Conservation (phyloP, 495 filamentous ascomycete genomes). For the Terfezia claveryi region DNA sequence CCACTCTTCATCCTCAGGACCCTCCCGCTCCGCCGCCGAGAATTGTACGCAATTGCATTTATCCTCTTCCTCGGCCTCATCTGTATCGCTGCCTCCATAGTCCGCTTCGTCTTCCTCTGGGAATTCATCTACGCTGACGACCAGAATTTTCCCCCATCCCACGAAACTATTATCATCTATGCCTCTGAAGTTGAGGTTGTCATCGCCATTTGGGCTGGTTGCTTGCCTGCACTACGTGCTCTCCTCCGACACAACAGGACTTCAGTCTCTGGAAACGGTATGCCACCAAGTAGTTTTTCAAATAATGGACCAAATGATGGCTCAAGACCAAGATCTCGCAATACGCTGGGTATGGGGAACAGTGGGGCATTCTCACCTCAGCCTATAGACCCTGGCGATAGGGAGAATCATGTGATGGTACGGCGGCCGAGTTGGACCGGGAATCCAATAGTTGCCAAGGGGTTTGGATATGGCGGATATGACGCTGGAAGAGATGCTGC, state of each 20-base stretch:
- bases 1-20: conserved; percentile 6
- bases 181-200: background rate
- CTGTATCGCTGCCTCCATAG: conserved; percentile 3
- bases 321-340: too few species aligned
- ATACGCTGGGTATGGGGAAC: too few species aligned
- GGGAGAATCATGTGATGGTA: too few species aligned
- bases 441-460: background rate
- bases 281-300: too few species aligned
- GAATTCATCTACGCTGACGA: conserved; percentile 1
- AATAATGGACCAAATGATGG: too few species aligned
- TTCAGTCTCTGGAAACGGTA: too few species aligned
- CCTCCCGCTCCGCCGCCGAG: conserved; percentile 1
- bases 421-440: background rate
- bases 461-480: background rate
- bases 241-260: background rate
- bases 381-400: too few species aligned
- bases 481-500: background rate
- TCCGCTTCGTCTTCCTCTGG: conserved; percentile 8
- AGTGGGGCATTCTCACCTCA: too few species aligned
- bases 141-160: background rate
- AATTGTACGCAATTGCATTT: conserved; percentile 5
- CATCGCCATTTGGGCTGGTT: background rate
- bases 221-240: background rate
- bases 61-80: conserved; percentile 7
- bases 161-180: background rate